phyloP scores from a whole-genome alignment of 768 basidiomycete species.

The Mycena rebaudengoi region DNA sequence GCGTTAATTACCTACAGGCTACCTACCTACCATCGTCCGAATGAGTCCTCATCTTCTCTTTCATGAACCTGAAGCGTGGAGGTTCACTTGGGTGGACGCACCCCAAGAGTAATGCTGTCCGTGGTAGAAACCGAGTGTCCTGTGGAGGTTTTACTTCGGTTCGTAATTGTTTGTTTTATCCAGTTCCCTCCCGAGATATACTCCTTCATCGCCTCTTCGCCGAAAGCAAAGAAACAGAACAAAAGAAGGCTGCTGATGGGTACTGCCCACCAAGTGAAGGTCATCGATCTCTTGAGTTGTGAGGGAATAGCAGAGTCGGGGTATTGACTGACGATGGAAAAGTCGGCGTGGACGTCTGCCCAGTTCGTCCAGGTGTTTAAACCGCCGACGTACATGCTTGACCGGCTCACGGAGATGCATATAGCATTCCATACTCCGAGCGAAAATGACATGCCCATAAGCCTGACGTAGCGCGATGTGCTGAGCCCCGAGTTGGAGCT shows the following conservation, averaged over 20 bases:
- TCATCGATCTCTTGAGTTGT: background rate
- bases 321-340: background rate
- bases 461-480: background rate
- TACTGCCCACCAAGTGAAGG: background rate
- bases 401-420: background rate
- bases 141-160: no score
- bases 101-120: no score
- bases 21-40: no score
- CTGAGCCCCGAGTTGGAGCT: background rate
- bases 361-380: conserved; percentile 6
- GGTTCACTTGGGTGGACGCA: no score
- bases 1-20: no score
- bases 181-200: no score
- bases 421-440: conserved; percentile 3
- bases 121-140: no score
- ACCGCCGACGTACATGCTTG: background rate
- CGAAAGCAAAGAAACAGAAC: conserved; percentile 12
- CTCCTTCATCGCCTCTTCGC: background rate
- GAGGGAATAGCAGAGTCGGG: background rate
- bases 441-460: background rate
- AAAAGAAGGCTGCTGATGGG: conserved; percentile 10
- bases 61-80: no score
- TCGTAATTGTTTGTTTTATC: no score
- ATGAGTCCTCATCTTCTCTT: no score
- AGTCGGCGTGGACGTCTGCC: conserved; percentile 8